Conservation (phyloP, 1,284 basidiomycete species). For the Fistulina hepatica region DNA sequence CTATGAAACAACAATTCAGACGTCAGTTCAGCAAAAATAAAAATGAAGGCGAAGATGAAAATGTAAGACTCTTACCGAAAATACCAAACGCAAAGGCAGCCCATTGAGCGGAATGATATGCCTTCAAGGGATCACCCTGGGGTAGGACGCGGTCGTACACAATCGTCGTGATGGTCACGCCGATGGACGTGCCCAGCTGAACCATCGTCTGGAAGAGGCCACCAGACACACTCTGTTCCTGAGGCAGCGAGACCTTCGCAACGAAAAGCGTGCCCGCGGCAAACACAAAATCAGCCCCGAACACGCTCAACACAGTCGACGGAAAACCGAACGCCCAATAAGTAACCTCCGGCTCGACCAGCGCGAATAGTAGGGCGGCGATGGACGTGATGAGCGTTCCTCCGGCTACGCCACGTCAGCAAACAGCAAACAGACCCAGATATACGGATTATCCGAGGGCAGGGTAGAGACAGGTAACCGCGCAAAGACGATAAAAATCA, state of each 20-base stretch:
- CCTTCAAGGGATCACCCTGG: slow-evolving; percentile 30
- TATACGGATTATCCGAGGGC: background rate
- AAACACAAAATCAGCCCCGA: slow-evolving; percentile 77
- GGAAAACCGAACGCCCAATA: slow-evolving; percentile 83
- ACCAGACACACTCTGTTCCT: slow-evolving; percentile 74
- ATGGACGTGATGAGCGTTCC: slow-evolving; percentile 52
- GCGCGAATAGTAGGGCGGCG: slow-evolving; percentile 63
- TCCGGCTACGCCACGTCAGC: slow-evolving; percentile 24
- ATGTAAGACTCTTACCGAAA: no score
- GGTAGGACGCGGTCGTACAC: slow-evolving; percentile 49
- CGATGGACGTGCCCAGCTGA: slow-evolving; percentile 65
- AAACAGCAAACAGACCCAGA: background rate
- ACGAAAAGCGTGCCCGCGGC: slow-evolving; percentile 68
- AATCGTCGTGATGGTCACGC: slow-evolving; percentile 66
- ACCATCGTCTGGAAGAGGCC: slow-evolving; percentile 70
- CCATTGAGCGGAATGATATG: slow-evolving; percentile 59
- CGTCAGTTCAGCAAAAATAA: no score
- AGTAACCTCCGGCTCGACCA: slow-evolving; percentile 46
- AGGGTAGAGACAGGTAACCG: slow-evolving; percentile 1
- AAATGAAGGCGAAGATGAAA: background rate
- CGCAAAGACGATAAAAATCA: no score
- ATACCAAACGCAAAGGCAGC: slow-evolving; percentile 30
- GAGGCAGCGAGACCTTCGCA: slow-evolving; percentile 57
- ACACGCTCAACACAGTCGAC: slow-evolving; percentile 57
- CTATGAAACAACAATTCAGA: no score